phyloP scores from a whole-genome alignment of 1,284 basidiomycete genomes.

The Puccinia horiana region DNA sequence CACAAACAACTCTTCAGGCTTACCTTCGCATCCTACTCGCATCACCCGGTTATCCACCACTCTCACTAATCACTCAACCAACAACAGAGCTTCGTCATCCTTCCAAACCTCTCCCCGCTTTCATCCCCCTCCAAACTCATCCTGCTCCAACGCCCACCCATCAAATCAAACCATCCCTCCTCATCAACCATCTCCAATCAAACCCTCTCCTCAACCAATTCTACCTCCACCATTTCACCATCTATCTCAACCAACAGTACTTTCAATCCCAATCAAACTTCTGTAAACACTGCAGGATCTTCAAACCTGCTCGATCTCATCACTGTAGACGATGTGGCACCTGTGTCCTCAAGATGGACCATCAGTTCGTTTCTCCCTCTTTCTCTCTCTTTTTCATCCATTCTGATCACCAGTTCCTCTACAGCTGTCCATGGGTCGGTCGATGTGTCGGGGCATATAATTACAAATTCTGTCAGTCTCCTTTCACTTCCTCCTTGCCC shows the following conservation, averaged over 20 bases:
- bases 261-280: slow-evolving; percentile 50
- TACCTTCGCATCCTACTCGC: slow-evolving; percentile 10
- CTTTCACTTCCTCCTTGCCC: neutral
- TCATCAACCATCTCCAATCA: neutral
- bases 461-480: slow-evolving; percentile 48
- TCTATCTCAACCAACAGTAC: neutral
- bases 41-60: neutral
- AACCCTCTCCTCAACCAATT: neutral
- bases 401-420: neutral
- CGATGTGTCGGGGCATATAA: slow-evolving; percentile 52
- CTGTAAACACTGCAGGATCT: slow-evolving; percentile 54
- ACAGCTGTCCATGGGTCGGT: slow-evolving; percentile 58
- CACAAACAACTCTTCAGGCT: neutral
- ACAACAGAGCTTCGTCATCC: neutral
- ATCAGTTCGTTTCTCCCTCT: slow-evolving; percentile 46
- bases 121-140: neutral
- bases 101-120: neutral
- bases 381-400: neutral
- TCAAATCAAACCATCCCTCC: neutral
- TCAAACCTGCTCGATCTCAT: slow-evolving; percentile 57
- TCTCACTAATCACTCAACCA: neutral
- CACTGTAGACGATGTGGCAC: slow-evolving; percentile 57
- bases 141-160: neutral
- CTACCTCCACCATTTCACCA: neutral
- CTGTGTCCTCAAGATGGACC: slow-evolving; percentile 55